A percentile compares a stretch with the other conserved stretches of the same genome.
Evolutionary conservation across 2,329 filamentous ascomycete species (phyloP).

Genomic region (Colletotrichum sp.): DNA sequence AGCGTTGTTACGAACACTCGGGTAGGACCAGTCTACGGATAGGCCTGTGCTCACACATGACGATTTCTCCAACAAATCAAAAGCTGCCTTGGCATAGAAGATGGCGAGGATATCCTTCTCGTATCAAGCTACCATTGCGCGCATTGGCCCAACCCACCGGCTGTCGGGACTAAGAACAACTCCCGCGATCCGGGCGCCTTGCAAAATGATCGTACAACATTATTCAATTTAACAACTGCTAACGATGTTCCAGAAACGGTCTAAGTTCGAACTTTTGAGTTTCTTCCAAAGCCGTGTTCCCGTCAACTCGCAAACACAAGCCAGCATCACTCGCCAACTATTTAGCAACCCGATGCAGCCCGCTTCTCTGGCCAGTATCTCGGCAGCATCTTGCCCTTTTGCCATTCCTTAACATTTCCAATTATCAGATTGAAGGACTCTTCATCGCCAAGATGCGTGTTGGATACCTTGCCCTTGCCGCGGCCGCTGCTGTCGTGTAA

Average conservation of each 20-base stretch:
- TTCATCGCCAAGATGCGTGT: background rate
- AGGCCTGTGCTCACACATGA: background rate
- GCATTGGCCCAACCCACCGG: background rate
- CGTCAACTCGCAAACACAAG: background rate
- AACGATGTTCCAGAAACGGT: background rate
- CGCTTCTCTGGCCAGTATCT: accelerated
- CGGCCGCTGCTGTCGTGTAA: background rate
- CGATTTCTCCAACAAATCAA: background rate
- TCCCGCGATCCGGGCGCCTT: background rate
- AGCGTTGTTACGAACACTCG: background rate
- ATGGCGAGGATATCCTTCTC: background rate
- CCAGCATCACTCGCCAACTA: accelerated
- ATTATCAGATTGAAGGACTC: background rate
- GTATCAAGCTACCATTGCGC: accelerated
- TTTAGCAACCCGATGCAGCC: background rate
- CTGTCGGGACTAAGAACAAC: background rate
- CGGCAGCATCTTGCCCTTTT: accelerated
- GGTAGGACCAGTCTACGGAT: background rate
- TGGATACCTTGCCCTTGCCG: background rate
- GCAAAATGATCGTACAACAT: background rate
- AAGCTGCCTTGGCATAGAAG: accelerated
- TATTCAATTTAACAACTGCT: background rate
- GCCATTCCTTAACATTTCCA: too few species aligned
- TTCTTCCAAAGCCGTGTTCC: background rate
- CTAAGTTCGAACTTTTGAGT: background rate